Base-by-base conservation (phyloP, 2,329 filamentous ascomycete species). In the Fusarium keratoplasticum region DNA sequence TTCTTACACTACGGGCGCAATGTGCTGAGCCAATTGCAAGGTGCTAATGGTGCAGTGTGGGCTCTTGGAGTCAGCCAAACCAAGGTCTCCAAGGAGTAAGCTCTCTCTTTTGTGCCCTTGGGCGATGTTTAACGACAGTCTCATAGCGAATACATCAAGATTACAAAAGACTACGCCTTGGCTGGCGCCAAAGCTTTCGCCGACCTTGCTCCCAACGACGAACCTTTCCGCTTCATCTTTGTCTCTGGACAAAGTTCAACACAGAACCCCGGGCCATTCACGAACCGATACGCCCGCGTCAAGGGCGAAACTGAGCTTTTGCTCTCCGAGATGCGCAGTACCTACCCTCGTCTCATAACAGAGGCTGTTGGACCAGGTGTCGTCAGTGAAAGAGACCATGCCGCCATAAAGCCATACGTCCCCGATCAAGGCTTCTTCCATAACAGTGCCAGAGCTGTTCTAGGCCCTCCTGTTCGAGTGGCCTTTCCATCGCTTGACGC, bases 31-130 rank as follows among this genome's bases (percentile, higher is more conserved):
- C 66, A 75, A 6, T 11, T 75, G 1, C 60, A 73, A 20, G 69
- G 72, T 16, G 72, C 72, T 4, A 73, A 52, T 9, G 73, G 73
- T 11, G 68, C 59, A 5, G 61, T 76, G 10, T 76, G 73, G 73
- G 73, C 73, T 18, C 65, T 76, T 16, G 73, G 73, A 3, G 64
- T 76, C 25, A 76, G 73, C 16, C 73, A 74, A 40, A 58, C 61
- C 20, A 64, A 76, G 9, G 73, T 72, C 10, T 64, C 70, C 31
- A 72, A 72, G 54, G 73, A 74, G 73, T 72, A 20, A 18, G 70
- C 54, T 13, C 5, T 10, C 40, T 50, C 16, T 20, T 20, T 47
- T 20, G 10, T 16, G 20, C 27, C 16, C 35, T 6, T 14, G 2
- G n/a, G 6, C 5, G 5, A 22, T 33, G 6, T n/a, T 8, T 7